These are phyloP conservation scores for Globomyces pollinis-pini DNA, from an alignment of 192 early-diverging fungal genomes.

Conservation along the genomic window DNA sequence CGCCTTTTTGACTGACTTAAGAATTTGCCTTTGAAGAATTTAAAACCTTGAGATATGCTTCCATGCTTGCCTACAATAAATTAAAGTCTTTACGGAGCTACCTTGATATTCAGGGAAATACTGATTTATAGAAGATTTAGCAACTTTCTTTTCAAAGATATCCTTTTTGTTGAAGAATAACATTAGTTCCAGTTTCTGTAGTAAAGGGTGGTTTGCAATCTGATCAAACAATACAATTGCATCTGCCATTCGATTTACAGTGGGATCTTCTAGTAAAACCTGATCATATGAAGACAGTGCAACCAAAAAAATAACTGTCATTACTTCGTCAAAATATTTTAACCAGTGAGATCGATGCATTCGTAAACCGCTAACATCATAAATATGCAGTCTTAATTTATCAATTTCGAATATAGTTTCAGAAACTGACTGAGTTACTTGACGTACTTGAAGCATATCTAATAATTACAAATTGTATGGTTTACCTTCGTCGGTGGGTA, in stretches of 20 bases:
- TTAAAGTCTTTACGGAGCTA: conserved; percentile 8
- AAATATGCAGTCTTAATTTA: not conserved
- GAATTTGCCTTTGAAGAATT: not conserved
- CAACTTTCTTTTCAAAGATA: conserved; percentile 34
- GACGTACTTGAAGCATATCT: conserved; percentile 6
- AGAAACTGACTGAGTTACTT: not conserved
- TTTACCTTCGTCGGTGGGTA: conserved; percentile 2
- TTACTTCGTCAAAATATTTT: conserved; percentile 34
- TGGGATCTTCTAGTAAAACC: conserved; percentile 32
- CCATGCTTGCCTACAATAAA: not conserved
- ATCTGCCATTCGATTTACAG: conserved; percentile 39
- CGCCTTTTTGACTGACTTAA: not conserved
- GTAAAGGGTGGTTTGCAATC: conserved; percentile 28
- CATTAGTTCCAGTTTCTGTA: conserved; percentile 30
- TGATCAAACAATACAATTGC: conserved; percentile 33
- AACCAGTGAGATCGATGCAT: conserved; percentile 20
- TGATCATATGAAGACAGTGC: conserved; percentile 34
- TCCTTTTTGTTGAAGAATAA: conserved; percentile 48
- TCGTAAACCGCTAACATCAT: conserved; percentile 3
- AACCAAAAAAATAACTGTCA: conserved; percentile 34
- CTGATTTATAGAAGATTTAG: conserved; percentile 22
- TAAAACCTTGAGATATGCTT: not conserved
- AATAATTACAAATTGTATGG: no score
- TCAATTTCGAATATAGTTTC: conserved; percentile 8
- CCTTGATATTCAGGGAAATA: conserved; percentile 41